Evolutionary conservation across 179 eudicot genomes (phyloP), one percentile per base, ranked within the genome.

Genomic region (Sideroxylon spinosum): DNA sequence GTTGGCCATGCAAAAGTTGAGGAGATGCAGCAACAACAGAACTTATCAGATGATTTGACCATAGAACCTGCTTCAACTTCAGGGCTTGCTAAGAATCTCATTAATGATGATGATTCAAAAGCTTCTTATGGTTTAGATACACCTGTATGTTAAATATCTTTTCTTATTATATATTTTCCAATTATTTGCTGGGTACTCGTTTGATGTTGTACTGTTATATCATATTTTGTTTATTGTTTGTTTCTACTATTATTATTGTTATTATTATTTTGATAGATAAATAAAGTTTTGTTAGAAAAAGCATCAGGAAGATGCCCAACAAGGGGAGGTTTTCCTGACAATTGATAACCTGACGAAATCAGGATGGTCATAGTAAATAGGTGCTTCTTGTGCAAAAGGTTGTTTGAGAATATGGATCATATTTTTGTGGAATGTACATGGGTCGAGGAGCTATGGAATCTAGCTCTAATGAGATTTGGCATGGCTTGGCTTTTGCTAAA

Each of bases 71-170:
- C 84, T 82, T 78, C 88, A 72, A 88, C 79, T 85, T 83, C 92
- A 80, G 88, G 88, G 72, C 81, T 87, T 81, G 86, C 87, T 62
- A 91, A 90, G 86, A 92, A 86, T 78, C 76, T 88, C 65, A 83
- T 86, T 61, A 89, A 78, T 71, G 97, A 94, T 11, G 97, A 90
- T 84, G 97, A 92, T 78, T 56, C 86, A 70, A 92, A 92, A 84
- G 84, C 91, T 86, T 87, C 93, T 26, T 86, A 85, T 80, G 83
- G 83, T 66, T 72, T 89, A 82, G 98, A 94, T 77, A 79, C 83
- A 70, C 81, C 88, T 56, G 99, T 96, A 91, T 74, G 97, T 83
- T 62, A 46, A 71, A 28, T 75, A 72, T 55, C 25, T 71, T 75
- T 46, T n/a, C 37, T 37, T 75, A 29, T 19, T 70, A 28, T 26